Evolutionary conservation across 495 filamentous ascomycete species (phyloP), one percentile per base, ranked within the genome.

Genomic region (Aspergillus diversus): DNA sequence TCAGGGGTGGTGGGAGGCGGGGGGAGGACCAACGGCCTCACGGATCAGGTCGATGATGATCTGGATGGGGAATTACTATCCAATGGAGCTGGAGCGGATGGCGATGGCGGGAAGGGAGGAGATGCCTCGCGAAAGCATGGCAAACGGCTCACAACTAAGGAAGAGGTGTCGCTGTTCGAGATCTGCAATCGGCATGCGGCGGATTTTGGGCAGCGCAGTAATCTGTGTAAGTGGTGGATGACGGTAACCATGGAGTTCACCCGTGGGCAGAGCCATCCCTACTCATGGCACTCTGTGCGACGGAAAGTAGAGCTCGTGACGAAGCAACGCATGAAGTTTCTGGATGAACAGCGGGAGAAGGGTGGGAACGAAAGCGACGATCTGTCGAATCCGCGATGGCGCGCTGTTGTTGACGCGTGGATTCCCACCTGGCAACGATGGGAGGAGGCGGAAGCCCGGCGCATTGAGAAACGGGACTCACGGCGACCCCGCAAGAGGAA

Each of bases 151-250:
- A 81, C 77, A 32, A 78, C 77, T 4, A 72, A 74, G 46, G 79
- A 81, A 50, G 77, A 81, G 57, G 73, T 81, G 12, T 74, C 70
- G 0, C 69, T 81, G 5, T 80, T 81, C 35, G 72, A 78, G 51
- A 75, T 81, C 39, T 81, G 79, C 58, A 81, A 78, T 60, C 73
- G 68, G 9, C 69, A 79, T 57, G 73, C 74, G 9, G 60, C 53
- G 16, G 73, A 68, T 3, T 81, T 81, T 54, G 79, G 79, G 4
- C 75, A 73, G 43, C 79, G 79, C 65, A 81, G 76, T 59, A 80
- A 78, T 39, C 72, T 81, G 5, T 81, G 79, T 62, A 77, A 80
- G 43, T 81, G 79, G 79, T 81, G 79, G 79, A 75, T 72, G 61
- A 75, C 68, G 5, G 67, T 81, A 16, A 74, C 79, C 12, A 64